Conservation (phyloP, 371 early-diverging fungal species). For the Fennellomyces sp. region DNA sequence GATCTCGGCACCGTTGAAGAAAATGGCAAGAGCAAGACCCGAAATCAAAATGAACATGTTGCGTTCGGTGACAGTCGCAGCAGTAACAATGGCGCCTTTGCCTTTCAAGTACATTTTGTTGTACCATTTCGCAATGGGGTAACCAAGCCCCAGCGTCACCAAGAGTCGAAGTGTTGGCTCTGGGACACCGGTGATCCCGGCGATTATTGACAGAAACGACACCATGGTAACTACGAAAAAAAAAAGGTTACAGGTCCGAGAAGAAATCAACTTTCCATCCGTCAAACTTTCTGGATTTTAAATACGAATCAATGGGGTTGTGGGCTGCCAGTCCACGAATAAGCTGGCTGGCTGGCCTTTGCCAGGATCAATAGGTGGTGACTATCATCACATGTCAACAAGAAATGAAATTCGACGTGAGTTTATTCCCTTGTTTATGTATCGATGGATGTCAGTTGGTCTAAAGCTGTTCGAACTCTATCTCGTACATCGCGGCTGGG, state of each 20-base stretch:
- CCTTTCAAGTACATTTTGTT: slow-evolving; percentile 24
- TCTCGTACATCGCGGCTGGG: slow-evolving; percentile 74
- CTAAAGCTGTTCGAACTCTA: slow-evolving; percentile 71
- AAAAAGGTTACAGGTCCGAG: not conserved
- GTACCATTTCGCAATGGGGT: slow-evolving; percentile 58
- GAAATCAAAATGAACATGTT: slow-evolving; percentile 51
- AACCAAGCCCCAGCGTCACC: slow-evolving; percentile 52
- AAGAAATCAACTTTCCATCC: too few relatives aligned
- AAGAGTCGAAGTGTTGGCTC: slow-evolving; percentile 62
- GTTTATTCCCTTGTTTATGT: slow-evolving; percentile 4
- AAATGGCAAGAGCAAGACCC: slow-evolving; percentile 59
- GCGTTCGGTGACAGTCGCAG: slow-evolving; percentile 42
- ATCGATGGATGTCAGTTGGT: slow-evolving; percentile 46
- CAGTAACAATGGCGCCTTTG: slow-evolving; percentile 20
- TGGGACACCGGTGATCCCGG: slow-evolving; percentile 53
- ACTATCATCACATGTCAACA: too few relatives aligned
- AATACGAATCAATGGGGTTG: too few relatives aligned
- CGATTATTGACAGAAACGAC: slow-evolving; percentile 26
- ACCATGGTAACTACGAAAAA: slow-evolving; percentile 1
- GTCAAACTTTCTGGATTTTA: too few relatives aligned
- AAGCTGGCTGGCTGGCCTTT: too few relatives aligned
- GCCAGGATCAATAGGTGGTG: too few relatives aligned
- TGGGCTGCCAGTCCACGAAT: too few relatives aligned
- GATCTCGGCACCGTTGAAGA: slow-evolving; percentile 61
- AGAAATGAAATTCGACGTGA: too few relatives aligned